These are phyloP conservation scores for Brassica balearica DNA, from an alignment of 441 rosid genomes.

Conservation along the genomic window DNA sequence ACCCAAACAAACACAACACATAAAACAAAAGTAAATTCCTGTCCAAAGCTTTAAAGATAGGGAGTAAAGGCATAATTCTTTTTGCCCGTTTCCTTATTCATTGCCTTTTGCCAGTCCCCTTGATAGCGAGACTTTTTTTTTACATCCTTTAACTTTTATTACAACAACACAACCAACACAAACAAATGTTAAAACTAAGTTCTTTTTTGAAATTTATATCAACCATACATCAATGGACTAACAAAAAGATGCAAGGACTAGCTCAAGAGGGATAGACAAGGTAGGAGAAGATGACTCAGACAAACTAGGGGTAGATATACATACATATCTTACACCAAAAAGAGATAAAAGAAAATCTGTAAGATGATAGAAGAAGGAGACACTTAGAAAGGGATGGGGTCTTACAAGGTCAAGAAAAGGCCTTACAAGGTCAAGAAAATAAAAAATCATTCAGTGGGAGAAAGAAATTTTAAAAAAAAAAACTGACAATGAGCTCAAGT, in stretches of 20 bases:
- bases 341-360: constrained; percentile 19
- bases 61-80: constrained; percentile 58
- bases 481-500: constrained; percentile 63
- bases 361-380: neutral
- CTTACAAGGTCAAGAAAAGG: constrained; percentile 99
- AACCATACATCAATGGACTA: no score
- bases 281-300: constrained; percentile 74
- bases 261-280: constrained; percentile 99
- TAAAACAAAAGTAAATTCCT: constrained; percentile 65
- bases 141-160: constrained; percentile 24
- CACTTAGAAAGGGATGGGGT: constrained; percentile 39
- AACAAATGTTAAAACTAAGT: neutral
- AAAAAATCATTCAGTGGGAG: neutral
- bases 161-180: constrained; percentile 26
- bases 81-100: constrained; percentile 57
- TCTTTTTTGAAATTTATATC: constrained; percentile 23
- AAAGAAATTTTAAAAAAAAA: neutral
- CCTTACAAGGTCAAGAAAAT: constrained; percentile 99
- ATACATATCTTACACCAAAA: constrained; percentile 33
- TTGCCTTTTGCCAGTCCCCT: constrained; percentile 44
- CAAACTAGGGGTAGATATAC: constrained; percentile 32
- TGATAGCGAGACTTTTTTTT: constrained; percentile 46
- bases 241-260: constrained; percentile 23
- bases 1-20: constrained; percentile 60
- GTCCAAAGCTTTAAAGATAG: constrained; percentile 44